Percentiles rank a stretch among this genome's conserved stretches.
phyloP scores from a whole-genome alignment of 192 early-diverging fungal genomes.

The Coemansia sp. region DNA sequence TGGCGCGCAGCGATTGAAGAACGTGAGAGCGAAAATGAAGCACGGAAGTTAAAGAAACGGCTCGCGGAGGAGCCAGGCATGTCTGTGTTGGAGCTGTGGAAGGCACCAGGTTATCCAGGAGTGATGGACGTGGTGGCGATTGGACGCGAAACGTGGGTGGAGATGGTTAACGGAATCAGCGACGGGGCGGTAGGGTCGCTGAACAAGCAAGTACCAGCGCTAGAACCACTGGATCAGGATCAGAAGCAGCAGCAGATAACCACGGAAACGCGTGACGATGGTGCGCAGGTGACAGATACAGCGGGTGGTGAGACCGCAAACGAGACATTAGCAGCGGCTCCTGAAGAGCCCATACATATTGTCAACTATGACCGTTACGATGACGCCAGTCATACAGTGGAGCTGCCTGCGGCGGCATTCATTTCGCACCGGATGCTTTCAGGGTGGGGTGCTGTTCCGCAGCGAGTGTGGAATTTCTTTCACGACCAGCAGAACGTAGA shows the following conservation, averaged over 20 bases:
- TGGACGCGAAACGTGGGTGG: slow-evolving; percentile 51
- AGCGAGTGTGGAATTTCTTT: slow-evolving; percentile 51
- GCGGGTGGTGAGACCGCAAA: slow-evolving; percentile 5
- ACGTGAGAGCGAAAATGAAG: slow-evolving; percentile 39
- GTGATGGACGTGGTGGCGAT: slow-evolving; percentile 51
- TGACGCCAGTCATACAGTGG: slow-evolving; percentile 5
- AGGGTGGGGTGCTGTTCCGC: slow-evolving; percentile 47
- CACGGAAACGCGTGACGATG: slow-evolving; percentile 9
- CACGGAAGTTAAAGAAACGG: slow-evolving; percentile 23
- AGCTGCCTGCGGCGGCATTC: slow-evolving; percentile 42
- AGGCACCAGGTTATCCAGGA: slow-evolving; percentile 42
- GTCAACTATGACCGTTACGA: slow-evolving; percentile 50
- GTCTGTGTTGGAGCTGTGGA: slow-evolving; percentile 37
- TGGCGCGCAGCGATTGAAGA: slow-evolving; percentile 45
- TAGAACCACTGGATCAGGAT: slow-evolving; percentile 33
- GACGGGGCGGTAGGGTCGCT: slow-evolving; percentile 48
- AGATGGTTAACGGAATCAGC: slow-evolving; percentile 49
- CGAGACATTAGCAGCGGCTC: neutral
- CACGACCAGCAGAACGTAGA: slow-evolving; percentile 56
- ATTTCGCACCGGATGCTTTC: slow-evolving; percentile 42
- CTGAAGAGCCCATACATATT: slow-evolving; percentile 4
- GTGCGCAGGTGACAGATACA: slow-evolving; percentile 27
- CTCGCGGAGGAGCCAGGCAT: slow-evolving; percentile 25
- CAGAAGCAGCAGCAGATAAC: slow-evolving; percentile 10
- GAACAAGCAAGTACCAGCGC: slow-evolving; percentile 28